Evolutionary conservation across 495 filamentous ascomycete genomes (phyloP), one percentile per base, ranked within the genome.

Genomic region (Pseudoneurospora amorphoporcata): DNA sequence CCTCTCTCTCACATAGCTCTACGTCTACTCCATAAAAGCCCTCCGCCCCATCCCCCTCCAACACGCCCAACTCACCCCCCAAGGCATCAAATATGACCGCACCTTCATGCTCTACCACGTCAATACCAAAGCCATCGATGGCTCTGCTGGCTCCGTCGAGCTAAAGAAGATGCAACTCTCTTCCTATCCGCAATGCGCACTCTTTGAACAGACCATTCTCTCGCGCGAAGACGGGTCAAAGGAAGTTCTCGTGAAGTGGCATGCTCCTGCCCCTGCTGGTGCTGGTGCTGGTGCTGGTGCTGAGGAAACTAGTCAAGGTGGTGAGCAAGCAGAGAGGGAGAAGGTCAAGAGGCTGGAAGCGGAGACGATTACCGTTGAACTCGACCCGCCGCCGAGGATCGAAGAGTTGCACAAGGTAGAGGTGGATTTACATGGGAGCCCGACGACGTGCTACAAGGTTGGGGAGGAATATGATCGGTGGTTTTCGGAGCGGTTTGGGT

Each of bases 21-120:
- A 92, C 81, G 85, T 92, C 53, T 96, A 97, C 78, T 94, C 94
- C 71, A 92, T 98, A 83, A 98, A 97, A 77, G 93, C 90, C 3
- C 86, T 97, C 1, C 88, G 91, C 6, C 89, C 87, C 6, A 87
- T 92, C 39, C 72, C 85, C 37, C 79, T 97, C 42, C 61, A 82
- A 3, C 76, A 83, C 29, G 86, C 91, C 12, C 73, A 81, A 8
- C 77, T 94, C 41, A 90, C 89, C 2, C 80, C 84, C n/a, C 85
- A 89, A 73, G 94, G 94, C 14, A 87, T 96, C 72, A 81, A 82
- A 40, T 86, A 92, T 80, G 94, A 98, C 82, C 89, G 94, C 9
- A 83, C 85, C 17, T 95, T 93, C 79, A 92, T 95, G 88, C 86
- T 97, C 23, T 86, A 91, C 70, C 88, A 90, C 71, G 82, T 88